These are phyloP conservation scores for Thraustochytrium sp. DNA, from an alignment of 352 stramenopile genomes.

Conservation along the genomic window DNA sequence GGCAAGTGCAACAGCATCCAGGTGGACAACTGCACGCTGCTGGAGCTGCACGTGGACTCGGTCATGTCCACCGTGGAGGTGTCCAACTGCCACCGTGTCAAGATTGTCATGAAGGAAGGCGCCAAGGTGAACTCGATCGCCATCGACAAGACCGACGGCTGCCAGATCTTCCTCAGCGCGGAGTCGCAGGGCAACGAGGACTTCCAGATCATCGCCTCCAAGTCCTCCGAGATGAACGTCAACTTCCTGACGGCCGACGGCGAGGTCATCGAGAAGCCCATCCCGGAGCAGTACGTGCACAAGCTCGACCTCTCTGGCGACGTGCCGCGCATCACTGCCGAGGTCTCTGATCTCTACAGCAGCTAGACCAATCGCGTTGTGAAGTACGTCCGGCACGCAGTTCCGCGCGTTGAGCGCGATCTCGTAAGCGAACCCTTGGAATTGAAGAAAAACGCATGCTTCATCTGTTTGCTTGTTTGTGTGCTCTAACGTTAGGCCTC, in stretches of 20 bases:
- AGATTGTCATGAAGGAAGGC: slow-evolving; percentile 37
- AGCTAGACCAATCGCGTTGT: slow-evolving; percentile 7
- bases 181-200: slow-evolving; percentile 13
- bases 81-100: slow-evolving; percentile 40
- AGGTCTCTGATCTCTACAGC: slow-evolving; percentile 38
- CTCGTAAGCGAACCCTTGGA: too few species aligned
- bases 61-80: slow-evolving; percentile 40
- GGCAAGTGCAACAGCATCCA: slow-evolving; percentile 42
- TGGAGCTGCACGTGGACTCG: slow-evolving; percentile 21
- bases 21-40: slow-evolving; percentile 32
- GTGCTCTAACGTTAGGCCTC: too few species aligned
- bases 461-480: too few species aligned
- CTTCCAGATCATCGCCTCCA: slow-evolving; percentile 43
- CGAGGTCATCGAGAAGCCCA: slow-evolving; percentile 40
- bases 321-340: background rate
- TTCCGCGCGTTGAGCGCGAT: too few species aligned
- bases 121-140: background rate
- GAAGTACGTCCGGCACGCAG: too few species aligned
- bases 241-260: slow-evolving; percentile 30
- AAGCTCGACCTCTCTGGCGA: slow-evolving; percentile 34
- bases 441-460: too few species aligned
- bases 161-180: slow-evolving; percentile 24
- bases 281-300: slow-evolving; percentile 46
- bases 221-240: slow-evolving; percentile 45
- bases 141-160: slow-evolving; percentile 45